phyloP scores from a whole-genome alignment of 2,329 filamentous ascomycete genomes.

The Pseudocercospora pini-densiflorae region DNA sequence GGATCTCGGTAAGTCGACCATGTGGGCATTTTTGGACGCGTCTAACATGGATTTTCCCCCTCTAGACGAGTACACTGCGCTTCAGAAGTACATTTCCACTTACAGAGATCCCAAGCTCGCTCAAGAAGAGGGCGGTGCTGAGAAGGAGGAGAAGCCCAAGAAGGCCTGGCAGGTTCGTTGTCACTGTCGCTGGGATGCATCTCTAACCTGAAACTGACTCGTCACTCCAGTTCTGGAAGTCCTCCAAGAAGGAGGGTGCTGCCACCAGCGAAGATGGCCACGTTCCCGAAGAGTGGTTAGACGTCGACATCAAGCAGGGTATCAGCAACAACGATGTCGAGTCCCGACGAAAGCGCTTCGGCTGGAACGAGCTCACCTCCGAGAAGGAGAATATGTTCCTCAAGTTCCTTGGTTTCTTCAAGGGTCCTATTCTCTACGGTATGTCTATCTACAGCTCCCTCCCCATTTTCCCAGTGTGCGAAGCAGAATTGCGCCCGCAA shows the following conservation, averaged over 20 bases:
- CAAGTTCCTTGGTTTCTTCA: constrained; percentile 77
- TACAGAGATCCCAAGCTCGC: constrained; percentile 64
- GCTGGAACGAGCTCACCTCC: constrained; percentile 72
- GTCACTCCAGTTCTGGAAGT: constrained; percentile 56
- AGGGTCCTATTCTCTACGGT: constrained; percentile 77
- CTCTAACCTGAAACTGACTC: constrained; percentile 22
- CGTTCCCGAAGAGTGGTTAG: constrained; percentile 70
- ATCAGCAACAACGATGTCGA: constrained; percentile 65
- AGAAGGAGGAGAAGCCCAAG: constrained; percentile 53
- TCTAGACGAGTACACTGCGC: constrained; percentile 66
- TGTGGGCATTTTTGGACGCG: constrained; percentile 8
- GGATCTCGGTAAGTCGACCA: constrained; percentile 41
- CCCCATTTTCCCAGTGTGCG: constrained; percentile 9
- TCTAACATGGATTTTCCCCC: constrained; percentile 29
- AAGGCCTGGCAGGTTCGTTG: constrained; percentile 56
- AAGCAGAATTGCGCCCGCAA: constrained; percentile 28
- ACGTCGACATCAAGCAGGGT: constrained; percentile 69
- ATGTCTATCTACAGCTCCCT: constrained; percentile 43
- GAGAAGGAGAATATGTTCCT: constrained; percentile 78
- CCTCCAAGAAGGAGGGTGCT: constrained; percentile 34
- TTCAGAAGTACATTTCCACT: constrained; percentile 70
- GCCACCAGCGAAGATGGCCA: constrained; percentile 43
- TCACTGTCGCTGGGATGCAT: constrained; percentile 1
- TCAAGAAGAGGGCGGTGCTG: constrained; percentile 49
- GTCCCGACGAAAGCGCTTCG: constrained; percentile 65